These are phyloP conservation scores for Ogataea ramenticola DNA, from an alignment of 805 yeast species.

Conservation along the genomic window DNA sequence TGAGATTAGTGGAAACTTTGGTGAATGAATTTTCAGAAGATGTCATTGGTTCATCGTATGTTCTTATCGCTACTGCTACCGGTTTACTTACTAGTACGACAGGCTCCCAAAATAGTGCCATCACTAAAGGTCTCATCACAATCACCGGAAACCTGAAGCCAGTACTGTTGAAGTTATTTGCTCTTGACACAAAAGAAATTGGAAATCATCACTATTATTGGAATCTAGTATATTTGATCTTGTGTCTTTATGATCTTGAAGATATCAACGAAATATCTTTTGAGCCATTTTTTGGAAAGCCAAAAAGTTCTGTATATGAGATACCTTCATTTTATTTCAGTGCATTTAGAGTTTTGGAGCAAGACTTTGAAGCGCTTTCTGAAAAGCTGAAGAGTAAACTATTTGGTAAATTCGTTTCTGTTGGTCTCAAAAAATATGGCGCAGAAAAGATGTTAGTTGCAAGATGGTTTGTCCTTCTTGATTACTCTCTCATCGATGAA, in stretches of 20 bases:
- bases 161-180: constrained; percentile 15
- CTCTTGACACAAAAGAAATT: constrained; percentile 9
- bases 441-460: constrained; percentile 25
- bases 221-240: constrained; percentile 39
- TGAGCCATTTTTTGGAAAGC: constrained; percentile 1
- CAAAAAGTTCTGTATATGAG: constrained; percentile 1
- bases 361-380: constrained; percentile 18
- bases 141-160: constrained; percentile 10
- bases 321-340: constrained; percentile 9
- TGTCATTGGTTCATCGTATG: constrained; percentile 7
- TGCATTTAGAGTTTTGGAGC: constrained; percentile 38
- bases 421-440: constrained; percentile 17
- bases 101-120: constrained; percentile 23
- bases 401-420: constrained; percentile 5
- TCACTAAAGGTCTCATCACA: constrained; percentile 13
- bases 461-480: constrained; percentile 51
- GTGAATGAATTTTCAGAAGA: constrained; percentile 6
- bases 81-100: constrained; percentile 32
- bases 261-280: constrained; percentile 6
- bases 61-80: constrained; percentile 24
- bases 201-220: constrained; percentile 25
- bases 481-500: constrained; percentile 23
- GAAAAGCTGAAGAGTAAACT: background rate
- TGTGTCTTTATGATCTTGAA: constrained; percentile 39
- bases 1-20: constrained; percentile 16